phyloP scores from a whole-genome alignment of 2,329 filamentous ascomycete species.

The Ascocoryne sarcoides region DNA sequence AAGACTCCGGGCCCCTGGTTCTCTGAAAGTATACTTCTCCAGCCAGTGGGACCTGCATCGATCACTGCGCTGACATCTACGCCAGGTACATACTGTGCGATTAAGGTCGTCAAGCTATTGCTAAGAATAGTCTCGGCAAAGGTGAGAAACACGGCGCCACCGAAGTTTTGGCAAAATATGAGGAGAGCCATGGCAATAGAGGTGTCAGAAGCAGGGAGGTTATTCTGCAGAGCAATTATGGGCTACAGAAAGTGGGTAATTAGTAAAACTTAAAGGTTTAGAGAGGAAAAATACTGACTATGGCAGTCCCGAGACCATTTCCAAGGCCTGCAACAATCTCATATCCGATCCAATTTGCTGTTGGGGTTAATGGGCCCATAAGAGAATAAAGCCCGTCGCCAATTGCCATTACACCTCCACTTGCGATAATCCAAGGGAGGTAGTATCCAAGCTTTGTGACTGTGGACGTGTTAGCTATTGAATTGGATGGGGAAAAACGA shows the following conservation, averaged over 20 bases:
- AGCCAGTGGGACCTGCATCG: conserved; percentile 32
- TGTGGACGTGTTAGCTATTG: conserved; percentile 11
- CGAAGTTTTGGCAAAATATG: conserved; percentile 28
- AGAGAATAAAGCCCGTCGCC: conserved; percentile 28
- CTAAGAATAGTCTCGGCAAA: conserved; percentile 26
- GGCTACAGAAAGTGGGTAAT: conserved; percentile 4
- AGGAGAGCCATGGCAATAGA: conserved; percentile 26
- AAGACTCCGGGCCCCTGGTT: conserved; percentile 31
- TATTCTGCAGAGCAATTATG: conserved; percentile 26
- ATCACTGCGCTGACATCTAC: conserved; percentile 30
- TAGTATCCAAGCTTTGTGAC: conserved; percentile 28
- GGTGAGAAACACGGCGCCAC: conserved; percentile 25
- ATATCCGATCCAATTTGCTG: conserved; percentile 19
- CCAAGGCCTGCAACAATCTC: conserved; percentile 20
- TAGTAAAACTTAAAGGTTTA: not conserved
- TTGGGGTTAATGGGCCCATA: conserved; percentile 16
- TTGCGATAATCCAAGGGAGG: conserved; percentile 26
- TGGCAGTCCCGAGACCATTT: conserved; percentile 15
- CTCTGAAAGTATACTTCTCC: conserved; percentile 27
- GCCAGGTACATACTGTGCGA: conserved; percentile 27
- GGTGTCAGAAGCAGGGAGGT: conserved; percentile 20
- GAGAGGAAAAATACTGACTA: conserved; percentile 12
- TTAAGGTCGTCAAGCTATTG: conserved; percentile 25
- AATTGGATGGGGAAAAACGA: too few species aligned
- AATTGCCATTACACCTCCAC: conserved; percentile 24